These are phyloP conservation scores for Candida namnaoensis DNA, from an alignment of 805 yeast species.

Conservation along the genomic window DNA sequence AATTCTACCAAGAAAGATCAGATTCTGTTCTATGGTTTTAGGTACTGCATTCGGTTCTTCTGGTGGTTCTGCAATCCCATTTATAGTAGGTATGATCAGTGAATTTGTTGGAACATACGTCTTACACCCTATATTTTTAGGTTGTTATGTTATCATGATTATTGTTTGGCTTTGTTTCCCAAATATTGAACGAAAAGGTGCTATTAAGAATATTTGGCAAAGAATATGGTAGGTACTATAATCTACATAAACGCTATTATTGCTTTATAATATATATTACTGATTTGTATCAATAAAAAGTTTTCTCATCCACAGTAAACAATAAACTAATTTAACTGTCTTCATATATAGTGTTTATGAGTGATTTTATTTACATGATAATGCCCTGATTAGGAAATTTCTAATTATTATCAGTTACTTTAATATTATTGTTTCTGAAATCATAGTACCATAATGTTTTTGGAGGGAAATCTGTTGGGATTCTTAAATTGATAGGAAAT, in stretches of 20 bases:
- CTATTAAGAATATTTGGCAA: slow-evolving; percentile 11
- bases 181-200: slow-evolving; percentile 27
- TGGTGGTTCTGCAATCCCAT: slow-evolving; percentile 52
- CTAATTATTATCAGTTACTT: background rate
- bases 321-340: too few relatives aligned
- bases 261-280: background rate
- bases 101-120: slow-evolving; percentile 37
- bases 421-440: slow-evolving; percentile 9
- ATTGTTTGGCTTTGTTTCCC: slow-evolving; percentile 34
- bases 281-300: too few relatives aligned
- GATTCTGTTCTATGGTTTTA: slow-evolving; percentile 39
- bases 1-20: slow-evolving; percentile 42
- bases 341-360: too few relatives aligned
- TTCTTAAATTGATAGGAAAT: slow-evolving; percentile 77
- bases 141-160: slow-evolving; percentile 24
- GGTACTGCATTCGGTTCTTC: slow-evolving; percentile 48
- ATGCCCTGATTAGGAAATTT: too few relatives aligned
- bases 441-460: slow-evolving; percentile 69
- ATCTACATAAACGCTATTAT: too few relatives aligned
- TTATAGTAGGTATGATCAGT: slow-evolving; percentile 40
- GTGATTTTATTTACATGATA: too few relatives aligned
- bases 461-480: slow-evolving; percentile 89
- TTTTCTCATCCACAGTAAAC: too few relatives aligned
- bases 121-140: slow-evolving; percentile 38
- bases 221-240: slow-evolving; percentile 11